Percentiles rank a stretch among this genome's conserved stretches.
These are phyloP conservation scores for Pichia sp. DNA, from an alignment of 1,139 yeast genomes.

Conservation along the genomic window DNA sequence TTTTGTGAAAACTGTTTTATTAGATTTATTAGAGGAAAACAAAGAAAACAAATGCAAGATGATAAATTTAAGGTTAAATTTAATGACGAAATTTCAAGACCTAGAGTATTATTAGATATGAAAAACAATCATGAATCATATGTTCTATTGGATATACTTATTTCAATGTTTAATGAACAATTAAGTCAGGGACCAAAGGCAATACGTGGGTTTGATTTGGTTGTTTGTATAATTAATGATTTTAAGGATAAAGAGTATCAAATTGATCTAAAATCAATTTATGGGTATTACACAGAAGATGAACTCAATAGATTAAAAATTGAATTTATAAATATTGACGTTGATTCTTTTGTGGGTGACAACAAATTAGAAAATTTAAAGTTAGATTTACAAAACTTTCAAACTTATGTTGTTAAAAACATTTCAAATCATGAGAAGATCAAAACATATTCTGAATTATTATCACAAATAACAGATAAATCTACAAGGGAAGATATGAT, in stretches of 20 bases:
- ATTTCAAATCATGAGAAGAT: constrained; percentile 21
- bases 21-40: constrained; percentile 69
- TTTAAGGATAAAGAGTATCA: not conserved
- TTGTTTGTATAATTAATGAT: constrained; percentile 46
- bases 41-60: constrained; percentile 66
- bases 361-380: constrained; percentile 2
- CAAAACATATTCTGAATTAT: constrained; percentile 17
- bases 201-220: constrained; percentile 58
- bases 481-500: constrained; percentile 60
- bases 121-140: constrained; percentile 65
- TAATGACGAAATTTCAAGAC: constrained; percentile 28
- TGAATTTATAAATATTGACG: constrained; percentile 34
- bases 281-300: constrained; percentile 17
- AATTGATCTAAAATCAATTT: constrained; percentile 15
- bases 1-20: constrained; percentile 69
- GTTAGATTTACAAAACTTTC: constrained; percentile 21
- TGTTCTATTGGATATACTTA: constrained; percentile 60
- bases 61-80: constrained; percentile 68
- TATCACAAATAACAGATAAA: constrained; percentile 39
- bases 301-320: constrained; percentile 24
- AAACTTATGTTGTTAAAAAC: constrained; percentile 3
- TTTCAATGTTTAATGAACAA: constrained; percentile 59
- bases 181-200: constrained; percentile 47
- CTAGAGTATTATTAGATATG: constrained; percentile 50
- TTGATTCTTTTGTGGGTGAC: constrained; percentile 30